Evolutionary conservation across 2,329 filamentous ascomycete species (phyloP).

Genomic region (Ascochyta rabiei): DNA sequence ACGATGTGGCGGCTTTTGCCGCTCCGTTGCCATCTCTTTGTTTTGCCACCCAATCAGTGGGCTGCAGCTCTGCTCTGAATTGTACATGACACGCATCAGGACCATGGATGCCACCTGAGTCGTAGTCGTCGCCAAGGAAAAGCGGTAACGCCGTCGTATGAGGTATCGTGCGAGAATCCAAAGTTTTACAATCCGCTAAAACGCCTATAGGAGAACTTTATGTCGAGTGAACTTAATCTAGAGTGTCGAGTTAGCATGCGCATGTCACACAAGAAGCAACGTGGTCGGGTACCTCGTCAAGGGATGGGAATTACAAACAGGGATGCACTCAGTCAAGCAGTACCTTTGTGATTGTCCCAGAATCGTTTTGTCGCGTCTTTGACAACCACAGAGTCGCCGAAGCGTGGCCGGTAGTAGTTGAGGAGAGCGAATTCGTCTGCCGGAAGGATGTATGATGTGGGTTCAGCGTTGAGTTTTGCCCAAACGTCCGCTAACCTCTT

Average conservation of each 20-base stretch:
- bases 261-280: background rate
- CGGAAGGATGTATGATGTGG: constrained; percentile 73
- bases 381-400: constrained; percentile 59
- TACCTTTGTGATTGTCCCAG: constrained; percentile 57
- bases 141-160: constrained; percentile 37
- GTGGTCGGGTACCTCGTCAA: constrained; percentile 13
- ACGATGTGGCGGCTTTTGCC: constrained; percentile 18
- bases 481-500: constrained; percentile 65
- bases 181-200: constrained; percentile 19
- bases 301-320: constrained; percentile 5
- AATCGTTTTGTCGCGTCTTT: constrained; percentile 62
- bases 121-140: constrained; percentile 23
- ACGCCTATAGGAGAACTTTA: constrained; percentile 20
- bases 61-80: constrained; percentile 25
- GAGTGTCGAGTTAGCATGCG: background rate
- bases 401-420: constrained; percentile 79
- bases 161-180: constrained; percentile 33
- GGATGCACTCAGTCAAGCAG: constrained; percentile 18
- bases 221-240: constrained; percentile 13
- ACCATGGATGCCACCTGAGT: constrained; percentile 17
- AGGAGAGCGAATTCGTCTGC: constrained; percentile 83
- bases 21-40: constrained; percentile 14
- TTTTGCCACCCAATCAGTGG: constrained; percentile 22
- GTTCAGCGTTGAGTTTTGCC: constrained; percentile 68
- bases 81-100: constrained; percentile 23